These are phyloP conservation scores for Debaryomyces psychrophilus DNA, from an alignment of 1,139 yeast genomes.

Conservation along the genomic window DNA sequence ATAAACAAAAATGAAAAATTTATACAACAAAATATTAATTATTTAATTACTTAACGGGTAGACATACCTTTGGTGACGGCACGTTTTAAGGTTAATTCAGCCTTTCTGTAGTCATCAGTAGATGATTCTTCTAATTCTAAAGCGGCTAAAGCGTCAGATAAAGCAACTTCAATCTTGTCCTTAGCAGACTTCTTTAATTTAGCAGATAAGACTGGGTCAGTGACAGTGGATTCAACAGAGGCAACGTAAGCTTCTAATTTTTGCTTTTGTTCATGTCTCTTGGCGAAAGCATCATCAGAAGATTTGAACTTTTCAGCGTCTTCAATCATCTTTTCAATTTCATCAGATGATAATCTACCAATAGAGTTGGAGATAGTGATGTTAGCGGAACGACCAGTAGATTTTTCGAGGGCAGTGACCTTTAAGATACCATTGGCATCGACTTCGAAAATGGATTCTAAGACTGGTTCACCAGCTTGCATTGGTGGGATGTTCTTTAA, in stretches of 20 bases:
- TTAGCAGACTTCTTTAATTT: conserved; percentile 97
- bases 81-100: conserved; percentile 98
- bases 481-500: conserved; percentile 98
- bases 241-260: conserved; percentile 99
- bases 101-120: conserved; percentile 98
- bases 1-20: conserved; percentile 24
- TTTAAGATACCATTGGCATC: conserved; percentile 99
- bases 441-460: conserved; percentile 98
- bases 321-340: conserved; percentile 97
- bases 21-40: conserved; percentile 24
- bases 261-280: conserved; percentile 99
- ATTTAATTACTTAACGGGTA: conserved; percentile 71
- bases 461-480: conserved; percentile 99
- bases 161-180: conserved; percentile 97
- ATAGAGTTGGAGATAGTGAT: conserved; percentile 99
- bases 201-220: conserved; percentile 98
- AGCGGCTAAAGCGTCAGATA: conserved; percentile 98
- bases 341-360: conserved; percentile 97
- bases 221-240: conserved; percentile 93
- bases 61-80: conserved; percentile 99
- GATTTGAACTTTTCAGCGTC: conserved; percentile 99
- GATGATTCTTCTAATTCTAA: conserved; percentile 95
- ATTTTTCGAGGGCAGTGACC: conserved; percentile 99
- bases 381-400: conserved; percentile 99
- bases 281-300: conserved; percentile 98